These are phyloP conservation scores for Xylaria venustula DNA, from an alignment of 495 filamentous ascomycete genomes.

Conservation along the genomic window DNA sequence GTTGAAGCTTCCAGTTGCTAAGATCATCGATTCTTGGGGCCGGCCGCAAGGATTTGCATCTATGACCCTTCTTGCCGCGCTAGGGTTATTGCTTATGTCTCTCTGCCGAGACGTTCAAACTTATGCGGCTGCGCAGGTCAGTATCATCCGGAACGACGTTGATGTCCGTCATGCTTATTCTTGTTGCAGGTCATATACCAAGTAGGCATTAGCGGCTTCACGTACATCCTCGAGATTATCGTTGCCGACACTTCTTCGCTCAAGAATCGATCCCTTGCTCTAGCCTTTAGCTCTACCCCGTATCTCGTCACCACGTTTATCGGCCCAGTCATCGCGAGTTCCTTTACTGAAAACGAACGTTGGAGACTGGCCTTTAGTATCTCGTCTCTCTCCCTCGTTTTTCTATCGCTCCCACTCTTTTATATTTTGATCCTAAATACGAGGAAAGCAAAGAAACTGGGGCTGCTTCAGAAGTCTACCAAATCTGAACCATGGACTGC, in stretches of 20 bases:
- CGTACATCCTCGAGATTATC: constrained; percentile 56
- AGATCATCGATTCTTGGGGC: constrained; percentile 66
- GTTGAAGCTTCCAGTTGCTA: constrained; percentile 60
- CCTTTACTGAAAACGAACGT: constrained; percentile 34
- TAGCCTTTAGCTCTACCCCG: constrained; percentile 56
- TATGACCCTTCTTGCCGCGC: constrained; percentile 37
- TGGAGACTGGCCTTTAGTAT: constrained; percentile 60
- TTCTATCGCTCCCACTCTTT: constrained; percentile 35
- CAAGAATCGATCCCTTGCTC: constrained; percentile 55
- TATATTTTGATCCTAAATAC: constrained; percentile 53
- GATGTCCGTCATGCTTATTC: constrained; percentile 35
- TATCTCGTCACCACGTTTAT: constrained; percentile 58
- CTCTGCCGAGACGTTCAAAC: constrained; percentile 47
- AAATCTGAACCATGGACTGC: constrained; percentile 49
- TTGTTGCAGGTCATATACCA: constrained; percentile 51
- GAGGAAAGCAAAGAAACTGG: constrained; percentile 55
- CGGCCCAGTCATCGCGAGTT: constrained; percentile 34
- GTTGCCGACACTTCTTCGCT: constrained; percentile 59
- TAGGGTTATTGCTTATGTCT: constrained; percentile 53
- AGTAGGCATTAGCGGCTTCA: constrained; percentile 53
- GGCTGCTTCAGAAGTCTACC: constrained; percentile 44
- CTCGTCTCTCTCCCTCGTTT: constrained; percentile 42
- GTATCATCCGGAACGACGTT: neutral
- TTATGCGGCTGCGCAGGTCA: constrained; percentile 50
- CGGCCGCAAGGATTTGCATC: constrained; percentile 47